Evolutionary conservation across 805 yeast genomes (phyloP).

Genomic region (Lipomyces kockii): DNA sequence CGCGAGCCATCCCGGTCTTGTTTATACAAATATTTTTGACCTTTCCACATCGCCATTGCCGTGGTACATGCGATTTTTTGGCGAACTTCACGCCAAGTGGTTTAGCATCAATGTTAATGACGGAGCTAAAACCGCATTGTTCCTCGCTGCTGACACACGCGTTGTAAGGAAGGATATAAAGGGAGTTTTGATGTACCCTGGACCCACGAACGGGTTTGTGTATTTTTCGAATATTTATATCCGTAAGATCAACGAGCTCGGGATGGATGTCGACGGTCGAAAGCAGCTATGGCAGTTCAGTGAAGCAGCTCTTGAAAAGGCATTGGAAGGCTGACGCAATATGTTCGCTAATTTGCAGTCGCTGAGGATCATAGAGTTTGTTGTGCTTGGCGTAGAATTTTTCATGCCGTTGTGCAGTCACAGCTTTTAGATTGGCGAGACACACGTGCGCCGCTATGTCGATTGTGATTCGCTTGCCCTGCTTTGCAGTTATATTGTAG

Average conservation of each 20-base stretch:
- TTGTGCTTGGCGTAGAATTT: no score
- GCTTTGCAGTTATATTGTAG: no score
- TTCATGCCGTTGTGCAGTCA: not conserved
- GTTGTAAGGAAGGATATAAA: slow-evolving; percentile 17
- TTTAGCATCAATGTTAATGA: slow-evolving; percentile 28
- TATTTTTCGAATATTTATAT: slow-evolving; percentile 24
- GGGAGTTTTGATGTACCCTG: slow-evolving; percentile 24
- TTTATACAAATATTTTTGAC: slow-evolving; percentile 27
- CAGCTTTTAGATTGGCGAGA: not conserved
- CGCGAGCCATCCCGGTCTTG: slow-evolving; percentile 35
- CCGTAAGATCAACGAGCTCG: slow-evolving; percentile 14
- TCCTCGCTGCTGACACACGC: slow-evolving; percentile 22
- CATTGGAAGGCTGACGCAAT: slow-evolving; percentile 7
- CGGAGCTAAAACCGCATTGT: slow-evolving; percentile 32
- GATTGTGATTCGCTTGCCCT: not conserved
- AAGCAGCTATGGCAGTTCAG: slow-evolving; percentile 30
- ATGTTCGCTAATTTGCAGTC: no score
- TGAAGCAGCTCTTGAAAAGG: slow-evolving; percentile 27
- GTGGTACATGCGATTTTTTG: slow-evolving; percentile 12
- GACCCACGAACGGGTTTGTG: slow-evolving; percentile 20
- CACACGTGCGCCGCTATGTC: not conserved
- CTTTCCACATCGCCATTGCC: slow-evolving; percentile 28
- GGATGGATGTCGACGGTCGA: slow-evolving; percentile 17
- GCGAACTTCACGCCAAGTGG: slow-evolving; percentile 19
- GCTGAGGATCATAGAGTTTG: no score